Conservation (phyloP, 495 filamentous ascomycete genomes). For the Penicillium steckii region DNA sequence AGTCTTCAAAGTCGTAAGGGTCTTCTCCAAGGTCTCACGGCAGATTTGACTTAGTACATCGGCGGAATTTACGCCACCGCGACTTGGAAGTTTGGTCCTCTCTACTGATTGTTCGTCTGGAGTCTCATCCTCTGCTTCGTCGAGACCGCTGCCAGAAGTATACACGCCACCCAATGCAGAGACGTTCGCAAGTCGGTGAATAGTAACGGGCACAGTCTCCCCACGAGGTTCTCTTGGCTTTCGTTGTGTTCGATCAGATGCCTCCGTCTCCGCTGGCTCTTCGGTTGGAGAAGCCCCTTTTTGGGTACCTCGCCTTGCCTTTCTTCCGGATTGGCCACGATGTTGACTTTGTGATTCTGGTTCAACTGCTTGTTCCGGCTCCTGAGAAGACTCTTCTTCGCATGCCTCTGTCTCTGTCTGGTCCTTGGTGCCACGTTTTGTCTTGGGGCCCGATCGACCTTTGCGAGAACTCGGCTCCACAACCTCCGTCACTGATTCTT, state of each 20-base stretch:
- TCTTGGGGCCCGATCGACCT: background rate
- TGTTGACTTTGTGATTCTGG: conserved; percentile 12
- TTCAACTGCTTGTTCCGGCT: conserved; percentile 5
- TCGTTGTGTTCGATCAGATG: conserved; percentile 7
- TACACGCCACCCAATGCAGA: conserved; percentile 25
- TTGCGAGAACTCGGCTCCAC: background rate
- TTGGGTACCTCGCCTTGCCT: conserved; percentile 11
- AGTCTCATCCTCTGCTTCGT: conserved; percentile 33
- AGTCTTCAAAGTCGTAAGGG: conserved; percentile 37
- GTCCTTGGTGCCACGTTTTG: conserved; percentile 2
- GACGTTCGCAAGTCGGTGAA: conserved; percentile 43
- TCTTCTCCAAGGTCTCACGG: conserved; percentile 62
- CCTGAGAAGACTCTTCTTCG: background rate
- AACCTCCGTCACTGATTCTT: background rate
- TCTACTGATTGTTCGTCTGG: conserved; percentile 34
- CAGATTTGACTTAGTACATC: conserved; percentile 71
- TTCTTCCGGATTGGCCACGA: conserved; percentile 18
- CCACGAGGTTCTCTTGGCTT: conserved; percentile 36
- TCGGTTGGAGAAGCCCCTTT: conserved; percentile 9
- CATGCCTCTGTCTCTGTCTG: conserved; percentile 7
- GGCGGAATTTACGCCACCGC: conserved; percentile 65
- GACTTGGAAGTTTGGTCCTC: conserved; percentile 45
- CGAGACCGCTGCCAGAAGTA: conserved; percentile 16
- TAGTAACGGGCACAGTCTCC: conserved; percentile 44
- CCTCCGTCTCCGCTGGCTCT: conserved; percentile 21